Conservation (phyloP, 2,329 filamentous ascomycete genomes). For the Hansfordia pulvinata region DNA sequence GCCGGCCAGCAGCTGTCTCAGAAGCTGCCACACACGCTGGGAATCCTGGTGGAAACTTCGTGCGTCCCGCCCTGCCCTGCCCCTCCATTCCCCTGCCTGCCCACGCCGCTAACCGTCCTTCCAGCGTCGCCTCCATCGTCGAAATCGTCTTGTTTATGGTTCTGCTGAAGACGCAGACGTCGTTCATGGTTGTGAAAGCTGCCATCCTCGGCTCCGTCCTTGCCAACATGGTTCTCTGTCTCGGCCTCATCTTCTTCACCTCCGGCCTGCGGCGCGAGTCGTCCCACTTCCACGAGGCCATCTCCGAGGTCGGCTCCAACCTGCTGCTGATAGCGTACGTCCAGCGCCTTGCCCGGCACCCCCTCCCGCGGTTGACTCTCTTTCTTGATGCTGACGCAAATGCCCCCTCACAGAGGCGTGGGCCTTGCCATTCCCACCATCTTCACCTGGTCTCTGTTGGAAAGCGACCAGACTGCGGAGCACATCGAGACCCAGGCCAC, state of each 20-base stretch:
- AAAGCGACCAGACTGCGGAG: slow-evolving; percentile 11
- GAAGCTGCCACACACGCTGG: slow-evolving; percentile 63
- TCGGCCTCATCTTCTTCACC: slow-evolving; percentile 69
- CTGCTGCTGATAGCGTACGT: slow-evolving; percentile 66
- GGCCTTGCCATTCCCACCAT: slow-evolving; percentile 39
- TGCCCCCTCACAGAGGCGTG: slow-evolving; percentile 24
- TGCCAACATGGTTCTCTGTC: slow-evolving; percentile 67
- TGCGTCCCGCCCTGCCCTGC: slow-evolving; percentile 18
- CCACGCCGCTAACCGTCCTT: slow-evolving; percentile 2
- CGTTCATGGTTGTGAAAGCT: slow-evolving; percentile 64
- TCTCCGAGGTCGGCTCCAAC: slow-evolving; percentile 69
- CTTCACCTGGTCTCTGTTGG: slow-evolving; percentile 34
- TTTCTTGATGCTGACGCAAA: slow-evolving; percentile 17
- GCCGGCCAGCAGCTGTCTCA: slow-evolving; percentile 58
- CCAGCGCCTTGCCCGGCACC: slow-evolving; percentile 3
- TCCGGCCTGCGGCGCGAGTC: slow-evolving; percentile 57
- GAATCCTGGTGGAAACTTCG: slow-evolving; percentile 47
- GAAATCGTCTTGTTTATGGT: slow-evolving; percentile 78
- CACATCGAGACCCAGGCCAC: slow-evolving; percentile 39
- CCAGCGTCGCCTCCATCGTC: slow-evolving; percentile 54
- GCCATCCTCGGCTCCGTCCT: slow-evolving; percentile 75
- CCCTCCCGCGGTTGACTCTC: background rate
- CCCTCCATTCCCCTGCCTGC: slow-evolving; percentile 6
- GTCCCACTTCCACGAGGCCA: slow-evolving; percentile 58
- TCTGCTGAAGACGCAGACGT: slow-evolving; percentile 38